These are phyloP conservation scores for Staphylotrichum longicolle DNA, from an alignment of 495 filamentous ascomycete genomes.

Conservation along the genomic window DNA sequence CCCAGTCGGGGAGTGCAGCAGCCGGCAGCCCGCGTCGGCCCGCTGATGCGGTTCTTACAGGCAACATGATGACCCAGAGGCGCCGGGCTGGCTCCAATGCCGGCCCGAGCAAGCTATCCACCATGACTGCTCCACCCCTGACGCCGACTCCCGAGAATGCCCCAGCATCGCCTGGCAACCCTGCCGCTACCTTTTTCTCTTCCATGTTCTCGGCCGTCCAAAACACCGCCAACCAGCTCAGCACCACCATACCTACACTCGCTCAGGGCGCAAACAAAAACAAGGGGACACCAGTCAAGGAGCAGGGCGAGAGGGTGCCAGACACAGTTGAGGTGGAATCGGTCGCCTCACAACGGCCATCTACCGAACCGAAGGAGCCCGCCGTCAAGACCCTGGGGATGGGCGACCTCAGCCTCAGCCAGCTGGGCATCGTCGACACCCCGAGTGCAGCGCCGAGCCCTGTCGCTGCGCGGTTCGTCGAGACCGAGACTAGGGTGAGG, in stretches of 20 bases:
- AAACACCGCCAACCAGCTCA: slow-evolving; percentile 85
- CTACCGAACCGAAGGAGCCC: slow-evolving; percentile 59
- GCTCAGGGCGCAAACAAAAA: slow-evolving; percentile 41
- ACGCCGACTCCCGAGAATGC: slow-evolving; percentile 64
- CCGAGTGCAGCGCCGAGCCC: slow-evolving; percentile 44
- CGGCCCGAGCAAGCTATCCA: slow-evolving; percentile 87
- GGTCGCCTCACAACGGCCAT: slow-evolving; percentile 35
- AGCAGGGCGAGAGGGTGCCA: slow-evolving; percentile 34
- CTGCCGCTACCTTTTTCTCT: slow-evolving; percentile 75
- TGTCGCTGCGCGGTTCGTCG: slow-evolving; percentile 43
- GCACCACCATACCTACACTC: slow-evolving; percentile 70
- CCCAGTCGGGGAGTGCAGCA: slow-evolving; percentile 27
- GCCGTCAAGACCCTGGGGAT: slow-evolving; percentile 87
- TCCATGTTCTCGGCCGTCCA: slow-evolving; percentile 90
- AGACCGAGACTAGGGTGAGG: slow-evolving; percentile 38
- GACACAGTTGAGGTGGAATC: slow-evolving; percentile 50
- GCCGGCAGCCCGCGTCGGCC: slow-evolving; percentile 34
- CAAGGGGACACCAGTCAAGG: slow-evolving; percentile 35
- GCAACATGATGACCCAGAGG: slow-evolving; percentile 70
- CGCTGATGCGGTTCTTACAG: slow-evolving; percentile 42
- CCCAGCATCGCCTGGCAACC: slow-evolving; percentile 40
- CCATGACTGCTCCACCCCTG: slow-evolving; percentile 66
- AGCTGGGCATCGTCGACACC: slow-evolving; percentile 66
- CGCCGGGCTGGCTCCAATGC: slow-evolving; percentile 63
- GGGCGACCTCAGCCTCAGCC: slow-evolving; percentile 83